A percentile compares a stretch with the other conserved stretches of the same genome.
These are phyloP conservation scores for Lepraria neglecta DNA, from an alignment of 495 filamentous ascomycete species.

Conservation along the genomic window DNA sequence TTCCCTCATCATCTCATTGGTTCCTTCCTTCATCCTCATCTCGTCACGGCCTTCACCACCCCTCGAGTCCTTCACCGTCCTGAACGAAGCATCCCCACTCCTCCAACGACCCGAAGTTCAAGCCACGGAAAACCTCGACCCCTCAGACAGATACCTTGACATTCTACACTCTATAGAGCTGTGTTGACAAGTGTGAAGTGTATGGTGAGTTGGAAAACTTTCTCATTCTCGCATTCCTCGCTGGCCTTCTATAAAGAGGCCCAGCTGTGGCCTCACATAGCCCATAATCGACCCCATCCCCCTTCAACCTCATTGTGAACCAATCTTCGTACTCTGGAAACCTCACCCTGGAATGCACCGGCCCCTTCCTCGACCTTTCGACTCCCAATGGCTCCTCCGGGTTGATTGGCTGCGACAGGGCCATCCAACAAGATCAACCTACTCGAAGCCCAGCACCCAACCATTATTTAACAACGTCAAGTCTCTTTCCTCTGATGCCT, in stretches of 20 bases:
- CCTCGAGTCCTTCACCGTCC: constrained; percentile 4
- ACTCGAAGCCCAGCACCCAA: not conserved
- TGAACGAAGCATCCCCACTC: constrained; percentile 6
- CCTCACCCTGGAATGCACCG: constrained; percentile 11
- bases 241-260: constrained; percentile 16
- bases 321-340: not conserved
- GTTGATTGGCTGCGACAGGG: constrained; percentile 16
- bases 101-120: not conserved
- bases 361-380: not conserved
- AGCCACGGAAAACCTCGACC: constrained; percentile 8
- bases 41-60: constrained; percentile 5
- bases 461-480: constrained; percentile 1
- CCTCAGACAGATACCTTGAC: not conserved
- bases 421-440: not conserved
- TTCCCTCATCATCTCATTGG: constrained; percentile 12
- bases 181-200: constrained; percentile 11
- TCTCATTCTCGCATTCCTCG: constrained; percentile 21
- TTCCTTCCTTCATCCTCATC: not conserved
- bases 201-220: constrained; percentile 17
- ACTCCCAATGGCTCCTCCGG: not conserved
- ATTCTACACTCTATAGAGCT: constrained; percentile 1
- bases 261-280: constrained; percentile 10
- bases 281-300: constrained; percentile 10
- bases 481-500: not conserved
- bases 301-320: not conserved